Evolutionary conservation across 2,329 filamentous ascomycete genomes (phyloP), one percentile per base, ranked within the genome.

Genomic region (Zymoseptoria crescenta): DNA sequence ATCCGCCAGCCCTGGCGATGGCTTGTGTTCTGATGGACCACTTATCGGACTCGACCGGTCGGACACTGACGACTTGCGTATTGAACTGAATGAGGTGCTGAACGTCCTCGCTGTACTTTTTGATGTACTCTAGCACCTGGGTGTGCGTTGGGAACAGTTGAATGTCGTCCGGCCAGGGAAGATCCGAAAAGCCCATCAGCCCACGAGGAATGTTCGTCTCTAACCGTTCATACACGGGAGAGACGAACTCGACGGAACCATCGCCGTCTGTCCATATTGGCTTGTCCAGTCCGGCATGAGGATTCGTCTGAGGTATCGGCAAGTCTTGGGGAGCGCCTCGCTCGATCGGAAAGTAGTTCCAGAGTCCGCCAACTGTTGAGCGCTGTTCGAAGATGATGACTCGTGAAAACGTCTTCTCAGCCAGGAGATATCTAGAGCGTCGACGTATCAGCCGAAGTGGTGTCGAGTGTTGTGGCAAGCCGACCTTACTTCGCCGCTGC

Each of bases 321-420:
- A 77, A 73, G 9, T 70, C 67, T 51, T 73, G 72, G 65, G 80
- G 65, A 69, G 80, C 60, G 70, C 76, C 65, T 66, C 81, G 62
- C 71, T 78, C 69, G 48, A 59, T 62, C 1, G 78, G 76, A 62
- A 81, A 86, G 73, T 95, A 91, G 68, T 91, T 87, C 93, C 93
- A 97, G 8, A 94, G 83, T 1, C 94, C 93, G 59, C 91, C 93
- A 6, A 88, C 82, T 53, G 83, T 80, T 51, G 80, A 77, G 64
- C 91, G 86, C 74, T 96, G 90, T 74, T 97, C 94, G 68, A 88
- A 95, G 48, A 96, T 74, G 60, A 86, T 83, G 60, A 97, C 86
- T 29, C 78, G 81, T 10, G 84, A 76, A 68, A 94, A 94, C 1
- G 71, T 78, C 69, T 80, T 87, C 67, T 88, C 91, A 0, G 87